Conservation (phyloP, 768 basidiomycete genomes). For the Rubroboletus pulcherrimus region DNA sequence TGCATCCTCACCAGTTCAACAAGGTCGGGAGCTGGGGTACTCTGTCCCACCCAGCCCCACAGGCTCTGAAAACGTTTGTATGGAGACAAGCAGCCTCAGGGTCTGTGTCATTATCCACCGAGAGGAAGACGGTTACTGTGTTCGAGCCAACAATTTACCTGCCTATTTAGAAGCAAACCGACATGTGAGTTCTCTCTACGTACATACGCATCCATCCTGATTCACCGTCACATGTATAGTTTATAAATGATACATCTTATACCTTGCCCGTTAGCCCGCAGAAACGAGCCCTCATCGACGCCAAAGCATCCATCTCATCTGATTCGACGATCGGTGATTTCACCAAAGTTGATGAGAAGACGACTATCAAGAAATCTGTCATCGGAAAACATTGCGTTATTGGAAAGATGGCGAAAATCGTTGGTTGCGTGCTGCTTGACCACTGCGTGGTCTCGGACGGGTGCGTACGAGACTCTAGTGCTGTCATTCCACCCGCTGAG, state of each 20-base stretch:
- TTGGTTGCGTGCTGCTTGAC: constrained; percentile 80
- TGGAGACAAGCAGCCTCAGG: constrained; percentile 46
- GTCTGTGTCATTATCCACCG: constrained; percentile 63
- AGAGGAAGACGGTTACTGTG: constrained; percentile 49
- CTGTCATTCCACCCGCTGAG: constrained; percentile 1
- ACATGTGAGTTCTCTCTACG: constrained; percentile 45
- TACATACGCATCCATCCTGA: neutral
- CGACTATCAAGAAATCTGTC: constrained; percentile 74
- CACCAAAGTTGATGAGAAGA: constrained; percentile 75
- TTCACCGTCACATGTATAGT: constrained; percentile 30
- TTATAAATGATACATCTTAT: constrained; percentile 50
- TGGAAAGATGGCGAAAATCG: constrained; percentile 80
- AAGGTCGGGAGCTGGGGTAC: constrained; percentile 28
- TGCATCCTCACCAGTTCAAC: constrained; percentile 20
- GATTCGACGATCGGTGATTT: constrained; percentile 83
- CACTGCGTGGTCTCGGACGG: constrained; percentile 88
- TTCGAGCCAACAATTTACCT: constrained; percentile 73
- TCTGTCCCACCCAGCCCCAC: constrained; percentile 47
- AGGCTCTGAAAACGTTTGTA: constrained; percentile 35
- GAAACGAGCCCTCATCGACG: constrained; percentile 66
- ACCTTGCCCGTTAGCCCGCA: constrained; percentile 57
- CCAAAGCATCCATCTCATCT: constrained; percentile 76
- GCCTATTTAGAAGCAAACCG: constrained; percentile 79
- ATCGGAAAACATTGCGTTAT: constrained; percentile 82
- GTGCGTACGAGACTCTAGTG: constrained; percentile 34